Evolutionary conservation across 176 grass and related monocot genomes (phyloP).

Genomic region (Oryza longistaminata): DNA sequence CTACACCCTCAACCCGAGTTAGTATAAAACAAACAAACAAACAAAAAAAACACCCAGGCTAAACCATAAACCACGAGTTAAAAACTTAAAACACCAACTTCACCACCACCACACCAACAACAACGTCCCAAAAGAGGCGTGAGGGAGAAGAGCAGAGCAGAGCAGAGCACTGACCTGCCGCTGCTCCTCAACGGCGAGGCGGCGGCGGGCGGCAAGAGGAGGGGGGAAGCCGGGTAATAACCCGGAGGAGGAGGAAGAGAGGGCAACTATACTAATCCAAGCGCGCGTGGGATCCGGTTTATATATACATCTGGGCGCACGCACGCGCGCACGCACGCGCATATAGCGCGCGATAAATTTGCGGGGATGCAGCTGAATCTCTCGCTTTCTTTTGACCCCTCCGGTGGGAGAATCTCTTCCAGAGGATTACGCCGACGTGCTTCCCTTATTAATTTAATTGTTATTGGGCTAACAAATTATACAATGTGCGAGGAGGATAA

Average conservation of each 20-base stretch:
- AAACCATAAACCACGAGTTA: neutral
- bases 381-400: neutral
- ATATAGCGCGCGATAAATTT: conserved; percentile 14
- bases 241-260: neutral
- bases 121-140: neutral
- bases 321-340: too few relatives aligned
- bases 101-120: too few relatives aligned
- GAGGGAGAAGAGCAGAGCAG: neutral
- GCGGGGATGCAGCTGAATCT: conserved; percentile 8
- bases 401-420: conserved; percentile 9
- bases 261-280: neutral
- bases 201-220: neutral
- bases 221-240: too few relatives aligned
- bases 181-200: neutral
- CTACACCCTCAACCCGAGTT: neutral
- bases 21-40: neutral
- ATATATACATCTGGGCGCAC: neutral
- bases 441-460: neutral
- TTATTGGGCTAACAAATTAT: neutral
- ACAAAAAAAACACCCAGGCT: neutral
- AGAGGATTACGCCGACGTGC: neutral
- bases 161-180: conserved; percentile 31
- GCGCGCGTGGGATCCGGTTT: conserved; percentile 1
- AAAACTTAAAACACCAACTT: too few relatives aligned
- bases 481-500: neutral